Evolutionary conservation across 805 yeast species (phyloP).

Genomic region (Teunomyces kruisii): DNA sequence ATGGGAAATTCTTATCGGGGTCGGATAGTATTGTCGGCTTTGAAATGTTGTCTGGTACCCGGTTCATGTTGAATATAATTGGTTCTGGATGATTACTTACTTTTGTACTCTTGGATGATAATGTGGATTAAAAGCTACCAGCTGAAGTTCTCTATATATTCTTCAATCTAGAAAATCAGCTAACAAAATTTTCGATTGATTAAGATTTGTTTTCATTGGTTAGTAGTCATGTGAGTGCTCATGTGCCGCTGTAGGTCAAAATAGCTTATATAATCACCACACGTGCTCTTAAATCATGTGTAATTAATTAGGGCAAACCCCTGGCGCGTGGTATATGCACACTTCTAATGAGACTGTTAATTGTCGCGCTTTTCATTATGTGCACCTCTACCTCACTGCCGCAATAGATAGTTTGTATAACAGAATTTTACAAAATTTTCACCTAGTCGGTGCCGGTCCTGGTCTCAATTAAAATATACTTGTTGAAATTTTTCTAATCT

Average conservation of each 20-base stretch:
- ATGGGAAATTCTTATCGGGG: not conserved
- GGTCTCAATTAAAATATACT: slow-evolving; percentile 4
- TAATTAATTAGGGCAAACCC: not conserved
- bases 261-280: not conserved
- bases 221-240: slow-evolving; percentile 3
- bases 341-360: not conserved
- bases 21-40: not conserved
- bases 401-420: not conserved
- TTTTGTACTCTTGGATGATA: slow-evolving; percentile 3
- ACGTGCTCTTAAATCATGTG: not conserved
- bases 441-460: not conserved
- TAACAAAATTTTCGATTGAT: slow-evolving; percentile 5
- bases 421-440: slow-evolving; percentile 3
- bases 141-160: slow-evolving; percentile 3
- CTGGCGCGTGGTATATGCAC: not conserved
- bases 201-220: slow-evolving; percentile 5
- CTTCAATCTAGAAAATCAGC: slow-evolving; percentile 4
- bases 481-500: slow-evolving; percentile 3
- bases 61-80: too few relatives aligned
- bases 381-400: not conserved
- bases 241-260: not conserved
- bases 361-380: not conserved
- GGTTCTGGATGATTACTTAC: not conserved
- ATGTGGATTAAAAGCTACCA: slow-evolving; percentile 3
- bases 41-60: not conserved